Base-by-base conservation (phyloP, 2,329 filamentous ascomycete genomes). In the Gnomoniopsis smithogilvyi region DNA sequence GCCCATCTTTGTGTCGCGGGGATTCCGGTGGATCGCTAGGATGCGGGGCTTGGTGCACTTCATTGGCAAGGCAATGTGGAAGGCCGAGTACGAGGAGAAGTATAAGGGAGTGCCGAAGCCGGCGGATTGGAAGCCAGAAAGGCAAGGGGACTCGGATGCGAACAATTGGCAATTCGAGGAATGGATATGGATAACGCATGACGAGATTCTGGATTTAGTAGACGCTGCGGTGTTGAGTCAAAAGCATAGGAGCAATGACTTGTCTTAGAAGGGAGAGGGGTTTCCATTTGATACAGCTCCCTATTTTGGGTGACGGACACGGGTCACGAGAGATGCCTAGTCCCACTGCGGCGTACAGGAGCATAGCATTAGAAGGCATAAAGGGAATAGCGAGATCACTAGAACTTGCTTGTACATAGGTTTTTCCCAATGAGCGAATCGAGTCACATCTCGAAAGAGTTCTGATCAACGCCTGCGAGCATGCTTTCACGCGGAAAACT, bases 141-240 rank as follows among this genome's bases (percentile, higher is more conserved):
- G 55, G 14, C 26, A 55, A 36, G 56, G 33, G 24, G 47, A 41
- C 2, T 52, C 56, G 1, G 54, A 56, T 22, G 46, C 46, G 8
- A 26, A 51, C 7, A 21, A 33, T 19, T 67, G 66, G 66, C 66
- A 67, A 58, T 45, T 26, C 3, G 58, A 59, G 15, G 59, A 63
- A 53, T 65, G 62, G 54, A 58, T 65, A 4, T 62, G 65, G 57
- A 56, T 67, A 14, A 56, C 61, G 34, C 54, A 64, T 30, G 62
- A 65, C 3, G 62, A 62, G 3, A 64, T 67, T 22, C 43, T 64
- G 3, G 56, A 52, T 15, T 43, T 64, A 14, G 50, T 66, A 11
- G 63, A 65, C 14, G 62, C 56, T 8, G 62, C 54, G 14, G 58
- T 64, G 2, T 50, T 49, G 17, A 64, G 56, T 6, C 57, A 64